Conservation (phyloP, 1,139 yeast species). For the Yamadazyma conglobata region DNA sequence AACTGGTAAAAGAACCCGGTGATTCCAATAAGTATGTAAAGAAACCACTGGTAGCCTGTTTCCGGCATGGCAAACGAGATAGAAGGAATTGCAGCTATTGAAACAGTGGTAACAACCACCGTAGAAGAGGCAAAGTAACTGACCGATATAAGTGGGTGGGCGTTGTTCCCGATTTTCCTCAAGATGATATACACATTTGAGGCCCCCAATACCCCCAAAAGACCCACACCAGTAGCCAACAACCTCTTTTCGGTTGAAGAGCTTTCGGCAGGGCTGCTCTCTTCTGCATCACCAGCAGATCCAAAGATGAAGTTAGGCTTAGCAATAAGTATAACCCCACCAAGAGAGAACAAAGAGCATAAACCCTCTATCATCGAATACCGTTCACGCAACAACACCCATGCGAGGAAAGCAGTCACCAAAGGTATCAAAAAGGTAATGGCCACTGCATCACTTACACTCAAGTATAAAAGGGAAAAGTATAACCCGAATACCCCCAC, state of each 20-base stretch:
- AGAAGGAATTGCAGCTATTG: slow-evolving; percentile 56
- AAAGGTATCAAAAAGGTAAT: slow-evolving; percentile 78
- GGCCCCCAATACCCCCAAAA: slow-evolving; percentile 70
- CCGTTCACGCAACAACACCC: slow-evolving; percentile 61
- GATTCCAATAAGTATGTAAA: slow-evolving; percentile 60
- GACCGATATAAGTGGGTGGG: slow-evolving; percentile 78
- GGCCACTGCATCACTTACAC: slow-evolving; percentile 73
- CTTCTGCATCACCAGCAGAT: slow-evolving; percentile 26
- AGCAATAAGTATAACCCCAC: slow-evolving; percentile 79
- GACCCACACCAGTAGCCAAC: slow-evolving; percentile 63
- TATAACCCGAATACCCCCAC: slow-evolving; percentile 76
- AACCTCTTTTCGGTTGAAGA: slow-evolving; percentile 38
- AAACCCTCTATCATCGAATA: slow-evolving; percentile 63
- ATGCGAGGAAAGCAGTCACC: slow-evolving; percentile 73
- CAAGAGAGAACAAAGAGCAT: slow-evolving; percentile 65
- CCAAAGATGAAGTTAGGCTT: slow-evolving; percentile 77
- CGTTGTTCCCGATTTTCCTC: slow-evolving; percentile 69
- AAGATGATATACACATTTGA: slow-evolving; percentile 68
- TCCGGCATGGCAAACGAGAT: slow-evolving; percentile 60
- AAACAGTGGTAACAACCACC: slow-evolving; percentile 50
- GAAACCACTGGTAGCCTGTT: slow-evolving; percentile 57
- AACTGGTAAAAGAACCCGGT: slow-evolving; percentile 83
- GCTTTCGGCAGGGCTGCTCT: slow-evolving; percentile 33
- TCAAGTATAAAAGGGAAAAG: slow-evolving; percentile 68
- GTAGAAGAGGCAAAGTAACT: slow-evolving; percentile 69